Conservation (phyloP, 768 basidiomycete species). For the Russula sp. region DNA sequence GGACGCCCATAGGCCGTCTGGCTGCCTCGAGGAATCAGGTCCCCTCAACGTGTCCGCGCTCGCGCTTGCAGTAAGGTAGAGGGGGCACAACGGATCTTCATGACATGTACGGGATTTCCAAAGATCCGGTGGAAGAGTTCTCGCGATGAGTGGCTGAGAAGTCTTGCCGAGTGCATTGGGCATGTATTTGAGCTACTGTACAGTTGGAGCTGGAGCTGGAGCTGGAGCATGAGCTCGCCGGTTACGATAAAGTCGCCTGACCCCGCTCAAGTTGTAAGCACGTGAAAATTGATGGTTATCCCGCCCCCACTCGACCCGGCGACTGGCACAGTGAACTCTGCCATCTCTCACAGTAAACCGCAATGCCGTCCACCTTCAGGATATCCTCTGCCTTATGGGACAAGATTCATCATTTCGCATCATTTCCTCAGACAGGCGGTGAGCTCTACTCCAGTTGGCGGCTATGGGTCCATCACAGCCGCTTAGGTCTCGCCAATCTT, state of each 20-base stretch:
- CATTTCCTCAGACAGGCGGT: constrained; percentile 92
- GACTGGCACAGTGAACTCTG: background rate
- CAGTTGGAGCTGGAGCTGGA: no score
- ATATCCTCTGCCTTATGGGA: constrained; percentile 82
- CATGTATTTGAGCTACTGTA: no score
- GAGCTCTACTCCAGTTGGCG: constrained; percentile 27
- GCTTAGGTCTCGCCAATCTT: background rate
- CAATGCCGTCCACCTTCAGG: constrained; percentile 48
- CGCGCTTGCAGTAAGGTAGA: no score
- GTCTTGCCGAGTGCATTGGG: no score
- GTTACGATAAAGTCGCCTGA: no score
- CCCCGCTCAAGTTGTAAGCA: background rate
- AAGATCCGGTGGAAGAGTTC: no score
- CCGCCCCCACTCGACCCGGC: background rate
- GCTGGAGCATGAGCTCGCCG: no score
- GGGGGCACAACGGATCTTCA: no score
- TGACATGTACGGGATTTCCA: no score
- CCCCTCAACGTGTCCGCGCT: no score
- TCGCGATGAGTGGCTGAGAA: no score
- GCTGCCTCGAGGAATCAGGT: no score
- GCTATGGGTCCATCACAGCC: background rate
- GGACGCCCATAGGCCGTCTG: background rate
- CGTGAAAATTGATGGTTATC: constrained; percentile 7
- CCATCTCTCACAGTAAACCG: background rate
- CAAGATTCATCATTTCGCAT: constrained; percentile 84